These are phyloP conservation scores for Cymodocea nodosa DNA, from an alignment of 116 monocot genomes.

Conservation along the genomic window DNA sequence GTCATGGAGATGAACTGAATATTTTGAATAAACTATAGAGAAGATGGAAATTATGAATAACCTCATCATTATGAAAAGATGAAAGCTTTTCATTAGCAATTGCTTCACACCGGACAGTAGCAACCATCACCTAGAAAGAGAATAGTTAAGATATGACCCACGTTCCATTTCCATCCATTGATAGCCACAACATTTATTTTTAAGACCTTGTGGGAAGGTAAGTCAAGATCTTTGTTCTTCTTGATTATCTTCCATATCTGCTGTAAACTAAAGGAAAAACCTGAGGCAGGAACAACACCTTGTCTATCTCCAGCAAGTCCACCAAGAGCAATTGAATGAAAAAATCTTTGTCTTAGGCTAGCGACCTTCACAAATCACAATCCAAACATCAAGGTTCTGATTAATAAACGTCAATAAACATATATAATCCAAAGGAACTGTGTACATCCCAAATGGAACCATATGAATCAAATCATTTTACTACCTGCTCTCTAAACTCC, in stretches of 20 bases:
- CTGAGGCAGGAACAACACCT: slow-evolving; percentile 89
- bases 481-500: slow-evolving; percentile 77
- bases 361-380: slow-evolving; percentile 28
- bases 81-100: slow-evolving; percentile 1
- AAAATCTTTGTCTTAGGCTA: slow-evolving; percentile 65
- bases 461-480: background rate
- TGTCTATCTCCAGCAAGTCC: slow-evolving; percentile 96
- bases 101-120: background rate
- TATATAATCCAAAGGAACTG: background rate
- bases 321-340: slow-evolving; percentile 84
- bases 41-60: background rate
- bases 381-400: background rate
- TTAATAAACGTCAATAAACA: background rate
- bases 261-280: slow-evolving; percentile 83
- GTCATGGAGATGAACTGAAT: no score
- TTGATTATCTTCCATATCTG: slow-evolving; percentile 90
- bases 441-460: no score
- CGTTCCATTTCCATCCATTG: no score
- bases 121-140: slow-evolving; percentile 69
- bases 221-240: slow-evolving; percentile 93
- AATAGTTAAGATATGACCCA: no score
- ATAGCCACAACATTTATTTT: background rate
- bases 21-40: no score
- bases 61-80: background rate
- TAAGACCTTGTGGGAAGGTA: slow-evolving; percentile 86